phyloP scores from a whole-genome alignment of 208 protist genomes.

The Acanthamoeba divionensis region DNA sequence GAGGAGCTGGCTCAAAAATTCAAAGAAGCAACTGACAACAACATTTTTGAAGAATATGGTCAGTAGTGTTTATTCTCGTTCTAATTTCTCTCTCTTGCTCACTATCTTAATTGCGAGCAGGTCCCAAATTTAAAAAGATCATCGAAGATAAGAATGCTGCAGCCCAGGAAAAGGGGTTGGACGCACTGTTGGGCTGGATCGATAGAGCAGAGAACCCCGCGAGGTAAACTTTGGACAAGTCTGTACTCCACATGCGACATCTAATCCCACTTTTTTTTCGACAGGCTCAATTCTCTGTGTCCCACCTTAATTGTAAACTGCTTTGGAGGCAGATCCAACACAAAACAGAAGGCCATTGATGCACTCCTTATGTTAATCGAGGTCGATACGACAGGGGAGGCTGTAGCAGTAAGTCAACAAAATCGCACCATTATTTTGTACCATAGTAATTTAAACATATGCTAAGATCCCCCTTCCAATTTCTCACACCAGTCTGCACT shows the following conservation, averaged over 20 bases:
- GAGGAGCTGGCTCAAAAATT: conserved; percentile 39
- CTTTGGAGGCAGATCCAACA: conserved; percentile 21
- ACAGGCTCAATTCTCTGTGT: conserved; percentile 1
- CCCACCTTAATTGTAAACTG: not conserved
- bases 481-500: not conserved
- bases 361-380: conserved; percentile 37
- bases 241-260: not conserved
- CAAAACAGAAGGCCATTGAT: conserved; percentile 30
- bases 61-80: no score
- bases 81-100: not conserved
- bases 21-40: conserved; percentile 43
- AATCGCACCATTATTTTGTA: no score
- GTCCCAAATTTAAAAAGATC: conserved; percentile 53
- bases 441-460: no score
- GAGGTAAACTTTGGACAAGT: not conserved
- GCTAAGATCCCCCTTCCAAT: no score
- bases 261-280: not conserved
- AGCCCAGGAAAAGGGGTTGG: conserved; percentile 52
- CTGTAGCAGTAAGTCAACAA: conserved; percentile 10
- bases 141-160: conserved; percentile 52
- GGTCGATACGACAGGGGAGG: conserved; percentile 18
- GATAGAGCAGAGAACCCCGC: conserved; percentile 52
- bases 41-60: conserved; percentile 57
- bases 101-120: conserved; percentile 15
- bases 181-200: conserved; percentile 29